Conservation (phyloP, 352 stramenopile species). For the Phytopythium chamaehyphon region DNA sequence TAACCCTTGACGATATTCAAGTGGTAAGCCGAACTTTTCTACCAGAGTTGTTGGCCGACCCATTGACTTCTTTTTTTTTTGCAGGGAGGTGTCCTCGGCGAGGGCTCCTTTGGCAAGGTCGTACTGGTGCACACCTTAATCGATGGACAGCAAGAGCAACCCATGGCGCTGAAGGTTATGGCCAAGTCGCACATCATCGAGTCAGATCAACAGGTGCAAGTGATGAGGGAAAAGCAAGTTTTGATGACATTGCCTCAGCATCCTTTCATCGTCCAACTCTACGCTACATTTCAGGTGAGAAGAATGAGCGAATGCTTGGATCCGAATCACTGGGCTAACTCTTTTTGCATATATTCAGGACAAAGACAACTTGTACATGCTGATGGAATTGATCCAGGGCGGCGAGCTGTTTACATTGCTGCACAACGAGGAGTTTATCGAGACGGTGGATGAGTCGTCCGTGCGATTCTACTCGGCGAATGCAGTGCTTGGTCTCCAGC, state of each 20-base stretch:
- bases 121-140: constrained; percentile 83
- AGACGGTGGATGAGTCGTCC: constrained; percentile 73
- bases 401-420: constrained; percentile 92
- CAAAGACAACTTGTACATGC: constrained; percentile 90
- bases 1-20: constrained; percentile 64
- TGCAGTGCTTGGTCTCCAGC: constrained; percentile 82
- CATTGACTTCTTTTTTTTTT: no score
- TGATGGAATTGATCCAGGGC: constrained; percentile 92
- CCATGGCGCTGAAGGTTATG: constrained; percentile 91
- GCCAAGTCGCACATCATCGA: constrained; percentile 93
- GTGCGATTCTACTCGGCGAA: constrained; percentile 89
- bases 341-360: constrained; percentile 44
- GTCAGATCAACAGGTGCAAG: constrained; percentile 89
- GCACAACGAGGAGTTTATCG: constrained; percentile 80
- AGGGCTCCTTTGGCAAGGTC: constrained; percentile 96
- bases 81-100: constrained; percentile 88
- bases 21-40: constrained; percentile 22
- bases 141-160: constrained; percentile 47
- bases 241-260: constrained; percentile 84
- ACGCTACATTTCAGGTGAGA: constrained; percentile 80
- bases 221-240: constrained; percentile 91
- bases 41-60: no score
- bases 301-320: no score
- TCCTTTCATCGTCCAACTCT: constrained; percentile 91
- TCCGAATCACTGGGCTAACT: not conserved